phyloP scores from a whole-genome alignment of 2,329 filamentous ascomycete genomes.

The Ophiobolus disseminans region DNA sequence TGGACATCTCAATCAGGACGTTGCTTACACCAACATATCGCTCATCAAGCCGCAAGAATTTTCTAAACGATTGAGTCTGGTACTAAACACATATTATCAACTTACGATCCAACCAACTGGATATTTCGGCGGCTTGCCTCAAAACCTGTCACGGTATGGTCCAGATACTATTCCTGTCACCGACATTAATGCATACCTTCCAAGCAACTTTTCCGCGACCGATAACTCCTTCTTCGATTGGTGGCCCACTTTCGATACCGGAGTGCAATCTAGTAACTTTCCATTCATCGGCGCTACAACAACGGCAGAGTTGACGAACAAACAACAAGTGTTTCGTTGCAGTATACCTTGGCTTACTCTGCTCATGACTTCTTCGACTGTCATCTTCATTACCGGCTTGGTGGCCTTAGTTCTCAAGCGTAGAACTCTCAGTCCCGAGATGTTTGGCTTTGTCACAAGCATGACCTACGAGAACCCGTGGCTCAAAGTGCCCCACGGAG shows the following conservation, averaged over 20 bases:
- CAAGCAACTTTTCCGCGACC: conserved; percentile 23
- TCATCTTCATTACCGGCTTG: conserved; percentile 29
- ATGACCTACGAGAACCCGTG: conserved; percentile 49
- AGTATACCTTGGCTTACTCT: conserved; percentile 40
- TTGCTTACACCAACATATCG: conserved; percentile 21
- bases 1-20: conserved; percentile 2
- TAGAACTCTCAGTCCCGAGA: conserved; percentile 39
- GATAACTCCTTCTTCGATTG: conserved; percentile 24
- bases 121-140: conserved; percentile 30
- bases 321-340: conserved; percentile 32
- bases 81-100: conserved; percentile 45
- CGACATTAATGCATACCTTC: conserved; percentile 34
- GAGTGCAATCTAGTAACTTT: conserved; percentile 1
- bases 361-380: conserved; percentile 22
- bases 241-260: conserved; percentile 13
- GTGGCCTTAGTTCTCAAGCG: conserved; percentile 32
- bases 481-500: conserved; percentile 36
- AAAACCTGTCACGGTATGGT: conserved; percentile 33
- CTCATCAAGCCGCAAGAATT: conserved; percentile 21
- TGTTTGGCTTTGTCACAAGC: conserved; percentile 47
- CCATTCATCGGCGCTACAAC: conserved; percentile 41
- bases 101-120: conserved; percentile 30
- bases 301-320: conserved; percentile 13
- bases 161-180: conserved; percentile 29
- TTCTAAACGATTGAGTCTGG: conserved; percentile 23